Evolutionary conservation across 1,284 basidiomycete genomes (phyloP), one percentile per base, ranked within the genome.

Genomic region (Salmacisia buchloeana): DNA sequence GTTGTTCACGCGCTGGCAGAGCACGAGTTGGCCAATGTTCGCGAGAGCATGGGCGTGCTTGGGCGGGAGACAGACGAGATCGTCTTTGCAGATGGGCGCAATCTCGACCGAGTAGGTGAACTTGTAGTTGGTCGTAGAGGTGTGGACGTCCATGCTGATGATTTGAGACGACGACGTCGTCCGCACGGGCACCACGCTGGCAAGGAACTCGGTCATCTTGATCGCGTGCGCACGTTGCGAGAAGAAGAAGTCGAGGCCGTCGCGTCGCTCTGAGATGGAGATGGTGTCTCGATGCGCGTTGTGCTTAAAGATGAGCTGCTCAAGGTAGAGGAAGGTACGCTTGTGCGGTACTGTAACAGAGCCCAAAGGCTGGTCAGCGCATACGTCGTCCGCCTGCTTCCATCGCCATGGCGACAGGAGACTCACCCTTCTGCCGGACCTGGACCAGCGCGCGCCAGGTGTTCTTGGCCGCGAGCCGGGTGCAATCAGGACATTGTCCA

Each of bases 101-200:
- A 98, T 96, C 82, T 98, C 94, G 72, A 97, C 91, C 21, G 92
- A 96, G 84, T 94, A 98, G 3, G 93, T 94, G 81, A 92, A 94
- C 82, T 97, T 98, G 85, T 92, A 97, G 82, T 92, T 97, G 43
- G 93, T 90, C 1, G 92, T 96, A 69, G 86, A 87, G 43, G 89
- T 87, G 81, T 98, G 94, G 1, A 90, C 93, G 79, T 98, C 94
- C 49, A 88, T 85, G 18, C 92, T 94, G 59, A 98, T 86, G 21
- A 98, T 84, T 80, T 94, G 93, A 80, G 97, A 94, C 1, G 92
- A 96, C 18, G 89, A 83, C 82, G 96, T 97, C 63, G 88, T 87
- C 74, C 89, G 85, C 46, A 91, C 85, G 2, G 96, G 94, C 0
- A 93, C 92, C 7, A 97, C 91, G 34, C 90, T 85, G 18, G 85